Conservation (phyloP, 345 rosid genomes). For the Rhizophora mangle region DNA sequence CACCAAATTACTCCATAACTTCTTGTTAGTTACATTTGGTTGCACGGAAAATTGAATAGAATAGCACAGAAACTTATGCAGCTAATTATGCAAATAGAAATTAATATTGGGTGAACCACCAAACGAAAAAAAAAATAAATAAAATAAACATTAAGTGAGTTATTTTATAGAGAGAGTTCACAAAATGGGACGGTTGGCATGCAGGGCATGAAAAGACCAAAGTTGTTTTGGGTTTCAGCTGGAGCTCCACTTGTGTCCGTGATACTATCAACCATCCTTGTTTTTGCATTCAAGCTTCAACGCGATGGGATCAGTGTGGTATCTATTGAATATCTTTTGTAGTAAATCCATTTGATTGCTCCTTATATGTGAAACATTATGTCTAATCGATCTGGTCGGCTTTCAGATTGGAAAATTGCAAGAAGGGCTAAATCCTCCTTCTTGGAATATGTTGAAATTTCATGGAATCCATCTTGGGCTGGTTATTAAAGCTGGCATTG, state of each 20-base stretch:
- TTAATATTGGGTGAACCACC: no score
- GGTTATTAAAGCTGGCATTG: slow-evolving; percentile 68
- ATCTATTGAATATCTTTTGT: not conserved
- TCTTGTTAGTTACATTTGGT: no score
- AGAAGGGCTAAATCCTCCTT: slow-evolving; percentile 91
- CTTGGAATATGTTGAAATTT: slow-evolving; percentile 84
- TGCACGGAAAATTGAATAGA: no score
- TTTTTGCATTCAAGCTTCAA: slow-evolving; percentile 74
- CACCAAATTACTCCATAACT: no score
- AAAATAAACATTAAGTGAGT: not conserved
- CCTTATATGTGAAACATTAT: not conserved
- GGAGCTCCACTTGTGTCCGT: slow-evolving; percentile 81
- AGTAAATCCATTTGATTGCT: not conserved
- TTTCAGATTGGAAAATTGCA: slow-evolving; percentile 75
- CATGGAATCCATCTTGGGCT: slow-evolving; percentile 69
- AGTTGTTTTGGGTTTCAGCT: slow-evolving; percentile 79
- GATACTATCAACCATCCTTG: slow-evolving; percentile 66
- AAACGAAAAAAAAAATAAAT: no score
- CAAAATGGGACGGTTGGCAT: slow-evolving; percentile 23
- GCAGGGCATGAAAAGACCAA: slow-evolving; percentile 79
- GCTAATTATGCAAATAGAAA: no score
- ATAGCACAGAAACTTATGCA: no score
- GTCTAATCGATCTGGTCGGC: not conserved
- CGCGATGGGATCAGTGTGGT: slow-evolving; percentile 70
- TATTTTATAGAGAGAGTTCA: not conserved